Base-by-base conservation (phyloP, 495 filamentous ascomycete genomes). In the Pyrenula aspistea region DNA sequence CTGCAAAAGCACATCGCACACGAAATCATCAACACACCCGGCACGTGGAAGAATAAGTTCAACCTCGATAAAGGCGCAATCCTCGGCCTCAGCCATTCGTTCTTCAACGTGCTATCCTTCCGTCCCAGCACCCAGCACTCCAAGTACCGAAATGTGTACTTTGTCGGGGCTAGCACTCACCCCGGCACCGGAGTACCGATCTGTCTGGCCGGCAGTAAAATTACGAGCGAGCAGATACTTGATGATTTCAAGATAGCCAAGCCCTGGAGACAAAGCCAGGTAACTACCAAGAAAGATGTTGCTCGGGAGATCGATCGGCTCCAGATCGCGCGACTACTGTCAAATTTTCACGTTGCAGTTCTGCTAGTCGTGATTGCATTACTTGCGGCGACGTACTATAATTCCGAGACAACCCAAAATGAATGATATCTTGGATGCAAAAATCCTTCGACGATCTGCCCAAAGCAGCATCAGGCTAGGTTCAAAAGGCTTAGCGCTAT, bases 101-200 rank as follows among this genome's bases (percentile, higher is more conserved):
- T 88, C 70, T 83, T 85, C 64, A 88, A 88, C 62, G 85, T 88
- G 22, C 64, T 87, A 1, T 68, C 70, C 21, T 88, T 87, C 69
- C 68, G 85, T 1, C 85, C 85, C 0, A 68, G 70, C 52, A 85
- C 79, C 2, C 71, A 71, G 57, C 80, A 82, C 47, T 55, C 68
- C 4, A 66, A 58, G 2, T 71, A 86, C 22, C 56, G 69, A 11
- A 66, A 71, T 8, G 61, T 77, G 51, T 84, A 83, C 60, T 87
- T 88, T 65, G 85, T 87, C 0, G 85, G 85, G 15, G 84, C 84
- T 0, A 81, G 75, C 59, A 85, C 84, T 51, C 84, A 88, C 73
- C 85, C 85, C 0, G 85, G 84, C 1, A 86, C 85, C 0, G 85
- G 85, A 0, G 85, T 88, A 52, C 85, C 85, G 23, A 84, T 87